Evolutionary conservation across 2,329 filamentous ascomycete species (phyloP).

Genomic region (Fusarium newnesense): DNA sequence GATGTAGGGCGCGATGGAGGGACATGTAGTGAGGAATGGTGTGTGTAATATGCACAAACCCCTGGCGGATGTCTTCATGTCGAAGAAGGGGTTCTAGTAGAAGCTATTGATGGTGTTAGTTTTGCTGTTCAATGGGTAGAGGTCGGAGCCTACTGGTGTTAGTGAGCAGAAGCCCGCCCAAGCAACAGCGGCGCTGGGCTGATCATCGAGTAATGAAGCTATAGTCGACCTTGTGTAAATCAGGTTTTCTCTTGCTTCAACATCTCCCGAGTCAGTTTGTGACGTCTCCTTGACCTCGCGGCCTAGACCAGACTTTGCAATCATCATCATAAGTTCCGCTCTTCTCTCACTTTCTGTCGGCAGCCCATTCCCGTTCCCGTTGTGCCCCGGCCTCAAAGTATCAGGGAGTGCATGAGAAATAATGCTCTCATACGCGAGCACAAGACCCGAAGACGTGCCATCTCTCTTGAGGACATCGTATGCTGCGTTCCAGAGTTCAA

Average conservation of each 20-base stretch:
- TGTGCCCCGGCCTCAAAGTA: constrained; percentile 45
- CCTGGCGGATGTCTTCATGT: constrained; percentile 45
- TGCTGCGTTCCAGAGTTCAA: constrained; percentile 50
- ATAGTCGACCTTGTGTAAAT: constrained; percentile 44
- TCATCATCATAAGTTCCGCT: constrained; percentile 44
- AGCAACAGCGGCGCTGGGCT: constrained; percentile 47
- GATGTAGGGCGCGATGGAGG: constrained; percentile 42
- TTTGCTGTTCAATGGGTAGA: background rate
- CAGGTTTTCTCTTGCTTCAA: constrained; percentile 44
- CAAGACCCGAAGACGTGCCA: constrained; percentile 44
- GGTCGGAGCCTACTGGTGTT: constrained; percentile 47
- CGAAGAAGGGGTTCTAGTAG: constrained; percentile 50
- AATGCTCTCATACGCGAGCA: constrained; percentile 51
- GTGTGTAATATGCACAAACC: constrained; percentile 47
- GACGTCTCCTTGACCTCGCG: constrained; percentile 42
- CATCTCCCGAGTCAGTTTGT: constrained; percentile 44
- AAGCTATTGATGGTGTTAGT: constrained; percentile 39
- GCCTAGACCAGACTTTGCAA: constrained; percentile 45
- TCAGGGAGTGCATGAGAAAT: constrained; percentile 50
- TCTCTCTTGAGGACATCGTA: constrained; percentile 49
- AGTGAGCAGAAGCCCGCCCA: constrained; percentile 52
- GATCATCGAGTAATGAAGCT: constrained; percentile 39
- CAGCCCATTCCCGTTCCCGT: constrained; percentile 38
- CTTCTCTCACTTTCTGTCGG: constrained; percentile 42
- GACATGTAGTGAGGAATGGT: constrained; percentile 51